Conservation (phyloP, 345 rosid genomes). For the Brassica carinata region DNA sequence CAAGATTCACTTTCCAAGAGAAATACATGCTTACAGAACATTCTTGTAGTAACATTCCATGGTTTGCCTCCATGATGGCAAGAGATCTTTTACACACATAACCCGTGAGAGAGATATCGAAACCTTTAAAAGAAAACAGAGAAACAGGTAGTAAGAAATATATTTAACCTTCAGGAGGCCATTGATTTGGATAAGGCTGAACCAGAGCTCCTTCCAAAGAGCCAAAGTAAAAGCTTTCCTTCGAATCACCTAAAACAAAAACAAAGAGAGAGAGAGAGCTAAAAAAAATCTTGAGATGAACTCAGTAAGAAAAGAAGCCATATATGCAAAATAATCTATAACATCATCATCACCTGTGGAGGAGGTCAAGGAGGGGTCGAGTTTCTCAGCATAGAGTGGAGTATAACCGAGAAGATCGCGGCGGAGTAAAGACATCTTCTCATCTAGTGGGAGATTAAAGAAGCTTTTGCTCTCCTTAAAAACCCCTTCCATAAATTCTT, state of each 20-base stretch:
- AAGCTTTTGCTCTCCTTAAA: constrained; percentile 57
- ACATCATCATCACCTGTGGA: constrained; percentile 22
- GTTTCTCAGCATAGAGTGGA: constrained; percentile 62
- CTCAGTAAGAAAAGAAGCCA: neutral
- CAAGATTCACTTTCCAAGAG: neutral
- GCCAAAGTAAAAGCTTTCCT: constrained; percentile 77
- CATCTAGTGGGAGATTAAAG: constrained; percentile 60
- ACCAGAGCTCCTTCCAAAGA: constrained; percentile 47
- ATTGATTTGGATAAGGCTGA: constrained; percentile 56
- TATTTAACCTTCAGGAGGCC: constrained; percentile 69
- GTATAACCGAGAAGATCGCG: constrained; percentile 67
- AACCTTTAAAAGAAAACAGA: neutral
- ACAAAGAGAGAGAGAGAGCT: neutral
- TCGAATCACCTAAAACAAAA: constrained; percentile 65
- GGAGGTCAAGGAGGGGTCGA: constrained; percentile 38
- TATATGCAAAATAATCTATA: neutral
- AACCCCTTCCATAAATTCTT: constrained; percentile 47
- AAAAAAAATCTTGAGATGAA: neutral
- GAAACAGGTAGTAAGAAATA: neutral
- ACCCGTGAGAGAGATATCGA: neutral
- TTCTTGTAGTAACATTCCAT: constrained; percentile 62
- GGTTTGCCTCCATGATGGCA: constrained; percentile 73
- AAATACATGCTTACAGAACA: constrained; percentile 51
- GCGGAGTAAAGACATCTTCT: constrained; percentile 57
- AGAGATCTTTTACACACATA: constrained; percentile 51